Evolutionary conservation across 2,329 filamentous ascomycete genomes (phyloP), one percentile per base, ranked within the genome.

Genomic region (Botryosphaeria dothidea): DNA sequence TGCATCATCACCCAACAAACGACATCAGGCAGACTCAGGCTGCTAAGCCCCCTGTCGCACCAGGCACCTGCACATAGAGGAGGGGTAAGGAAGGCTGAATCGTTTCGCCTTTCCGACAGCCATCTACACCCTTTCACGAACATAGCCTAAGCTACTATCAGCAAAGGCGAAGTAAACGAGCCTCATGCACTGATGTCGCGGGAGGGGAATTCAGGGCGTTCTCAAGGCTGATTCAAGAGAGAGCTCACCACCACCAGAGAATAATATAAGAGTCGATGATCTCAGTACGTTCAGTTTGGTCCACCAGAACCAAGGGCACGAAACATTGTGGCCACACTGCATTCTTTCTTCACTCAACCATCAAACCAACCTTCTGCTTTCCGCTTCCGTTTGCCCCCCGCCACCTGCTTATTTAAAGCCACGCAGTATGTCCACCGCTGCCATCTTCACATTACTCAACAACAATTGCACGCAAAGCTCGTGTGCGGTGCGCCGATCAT

Each of bases 331-430:
- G 23, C 51, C 17, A 36, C 31, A 25, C 9, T 2, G 21, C 31
- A 38, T 21, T 58, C 51, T 43, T 41, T n/a, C n/a, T n/a, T 29
- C 17, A 41, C 38, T 17, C 11, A 41, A 49, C 15, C 25, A 49
- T 11, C 21, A 8, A 25, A 48, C 43, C 31, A 54, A 38, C 21
- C 31, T 17, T 29, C 7, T 19, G 4, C 51, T 11, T 41, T 34
- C 52, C 52, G 8, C 34, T 27, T 25, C 52, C 52, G 54, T 58
- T 58, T 58, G 54, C 54, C 54, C 23, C 31, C 3, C 17, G 34
- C 34, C 52, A 25, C 36, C 54, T 27, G 23, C 54, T 45, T 61
- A 61, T 49, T 45, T 43, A 58, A 56, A 58, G 54, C 54, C n/a
- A 15, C 8, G 21, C 57, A 61, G 57, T 25, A 61, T 61, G 57